Evolutionary conservation across 1,139 yeast species (phyloP), one percentile per base, ranked within the genome.

Genomic region (Blastobotrys petasosporus): DNA sequence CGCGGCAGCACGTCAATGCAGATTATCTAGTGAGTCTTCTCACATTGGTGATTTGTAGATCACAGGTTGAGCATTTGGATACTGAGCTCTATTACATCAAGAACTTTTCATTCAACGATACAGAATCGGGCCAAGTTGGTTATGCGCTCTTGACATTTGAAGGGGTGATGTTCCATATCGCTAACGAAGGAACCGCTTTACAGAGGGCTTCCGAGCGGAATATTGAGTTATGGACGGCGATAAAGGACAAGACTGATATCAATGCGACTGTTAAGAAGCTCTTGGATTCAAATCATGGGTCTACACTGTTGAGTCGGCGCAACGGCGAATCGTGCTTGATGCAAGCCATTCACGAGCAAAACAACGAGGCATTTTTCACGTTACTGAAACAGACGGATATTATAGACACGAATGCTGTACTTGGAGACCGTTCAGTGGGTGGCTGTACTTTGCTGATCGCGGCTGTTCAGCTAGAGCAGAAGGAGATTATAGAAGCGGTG

Each of bases 131-230:
- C 0, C 65, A 73, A 20, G 55, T 70, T 5, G 86, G 85, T 0
- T 82, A 82, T 56, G 74, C 82, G 0, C 55, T 88, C 30, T 82
- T 95, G 44, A 86, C 95, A 9, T 68, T 88, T 39, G 95, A 88
- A 58, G 95, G 92, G 0, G 94, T 87, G 0, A 58, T 87, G 6
- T 77, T 68, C 50, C 94, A 84, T 59, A 70, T 86, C 25, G 63
- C 63, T 9, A 68, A 70, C 37, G 75, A 75, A 37, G 49, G 69
- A n/a, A 51, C 58, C 1, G 70, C 71, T 7, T 63, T 85, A 39
- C 58, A 66, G 1, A 54, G 55, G 0, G 62, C 70, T 6, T 80
- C 92, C 0, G 61, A 60, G 5, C 60, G 62, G 1, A 86, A 85
- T 60, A 64, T 62, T 37, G 63, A 63, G n/a, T 67, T 82, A 30